Conservation (phyloP, 805 yeast genomes). For the Yarrowia bubula region DNA sequence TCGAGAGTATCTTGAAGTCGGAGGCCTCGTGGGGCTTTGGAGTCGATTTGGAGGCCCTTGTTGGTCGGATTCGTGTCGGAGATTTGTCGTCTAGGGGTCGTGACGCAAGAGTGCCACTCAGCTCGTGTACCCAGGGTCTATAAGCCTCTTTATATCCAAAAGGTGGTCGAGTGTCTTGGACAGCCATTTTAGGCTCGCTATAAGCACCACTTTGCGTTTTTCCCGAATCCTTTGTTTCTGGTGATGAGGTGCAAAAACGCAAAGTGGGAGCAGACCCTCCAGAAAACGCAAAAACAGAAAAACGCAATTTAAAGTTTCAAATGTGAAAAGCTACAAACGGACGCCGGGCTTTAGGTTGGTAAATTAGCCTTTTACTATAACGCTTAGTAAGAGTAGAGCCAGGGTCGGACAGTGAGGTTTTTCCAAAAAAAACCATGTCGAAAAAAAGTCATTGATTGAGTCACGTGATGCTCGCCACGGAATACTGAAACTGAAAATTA, state of each 20-base stretch:
- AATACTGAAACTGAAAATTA: too few relatives aligned
- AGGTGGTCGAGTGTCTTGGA: constrained; percentile 25
- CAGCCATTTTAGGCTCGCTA: constrained; percentile 8
- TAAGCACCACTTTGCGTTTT: constrained; percentile 16
- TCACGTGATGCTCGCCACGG: too few relatives aligned
- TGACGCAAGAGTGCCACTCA: constrained; percentile 21
- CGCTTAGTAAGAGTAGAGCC: constrained; percentile 18
- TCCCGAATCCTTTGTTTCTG: background rate
- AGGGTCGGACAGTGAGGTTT: background rate
- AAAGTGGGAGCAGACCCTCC: background rate
- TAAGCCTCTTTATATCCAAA: constrained; percentile 23
- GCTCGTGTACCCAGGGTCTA: constrained; percentile 4
- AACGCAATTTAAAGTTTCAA: background rate
- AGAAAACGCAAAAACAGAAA: background rate
- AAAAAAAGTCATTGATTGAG: too few relatives aligned
- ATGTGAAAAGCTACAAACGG: constrained; percentile 16
- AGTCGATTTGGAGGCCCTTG: constrained; percentile 1
- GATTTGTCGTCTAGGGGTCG: background rate
- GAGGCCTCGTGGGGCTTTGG: background rate
- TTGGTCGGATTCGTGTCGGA: background rate
- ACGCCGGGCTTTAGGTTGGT: background rate
- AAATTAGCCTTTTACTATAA: constrained; percentile 3
- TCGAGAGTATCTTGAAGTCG: constrained; percentile 16
- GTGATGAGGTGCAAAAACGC: constrained; percentile 20
- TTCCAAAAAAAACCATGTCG: too few relatives aligned